phyloP scores from a whole-genome alignment of 768 basidiomycete species.

The Podaxis pistillaris region DNA sequence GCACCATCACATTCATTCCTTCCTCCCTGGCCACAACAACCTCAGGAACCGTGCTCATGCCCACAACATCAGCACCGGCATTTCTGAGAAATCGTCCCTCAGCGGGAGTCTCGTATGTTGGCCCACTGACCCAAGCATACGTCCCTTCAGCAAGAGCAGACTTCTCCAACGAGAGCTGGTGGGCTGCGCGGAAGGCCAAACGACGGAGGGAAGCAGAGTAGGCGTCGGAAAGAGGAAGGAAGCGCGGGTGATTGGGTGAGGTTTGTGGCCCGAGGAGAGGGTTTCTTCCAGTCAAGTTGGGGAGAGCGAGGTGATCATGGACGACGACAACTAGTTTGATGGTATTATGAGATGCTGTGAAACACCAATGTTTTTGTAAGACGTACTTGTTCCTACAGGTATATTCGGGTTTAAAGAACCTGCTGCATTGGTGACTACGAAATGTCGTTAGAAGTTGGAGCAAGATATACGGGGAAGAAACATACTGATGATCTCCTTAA shows the following conservation, averaged over 20 bases:
- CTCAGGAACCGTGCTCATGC: conserved; percentile 92
- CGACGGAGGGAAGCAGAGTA: conserved; percentile 75
- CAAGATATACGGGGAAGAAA: conserved; percentile 7
- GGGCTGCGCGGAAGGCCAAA: conserved; percentile 68
- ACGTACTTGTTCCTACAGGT: conserved; percentile 78
- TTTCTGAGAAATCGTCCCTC: conserved; percentile 76
- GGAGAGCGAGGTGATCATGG: conserved; percentile 82
- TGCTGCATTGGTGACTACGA: conserved; percentile 82
- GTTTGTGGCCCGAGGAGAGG: conserved; percentile 73
- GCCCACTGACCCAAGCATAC: conserved; percentile 90
- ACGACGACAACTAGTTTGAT: conserved; percentile 67
- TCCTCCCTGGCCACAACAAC: conserved; percentile 79
- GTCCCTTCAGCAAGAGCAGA: conserved; percentile 73
- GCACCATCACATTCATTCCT: conserved; percentile 70
- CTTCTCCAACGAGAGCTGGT: conserved; percentile 51
- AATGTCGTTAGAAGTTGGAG: not conserved
- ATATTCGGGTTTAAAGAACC: conserved; percentile 75
- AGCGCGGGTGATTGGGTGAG: conserved; percentile 62
- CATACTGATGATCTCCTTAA: conserved; percentile 74
- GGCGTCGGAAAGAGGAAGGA: conserved; percentile 82
- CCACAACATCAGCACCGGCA: conserved; percentile 86
- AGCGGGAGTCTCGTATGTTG: conserved; percentile 87
- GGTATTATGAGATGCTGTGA: conserved; percentile 15
- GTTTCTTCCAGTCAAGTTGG: conserved; percentile 73
- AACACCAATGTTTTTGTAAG: not conserved